Conservation (phyloP, 805 yeast genomes). For the Clavispora asparagi region DNA sequence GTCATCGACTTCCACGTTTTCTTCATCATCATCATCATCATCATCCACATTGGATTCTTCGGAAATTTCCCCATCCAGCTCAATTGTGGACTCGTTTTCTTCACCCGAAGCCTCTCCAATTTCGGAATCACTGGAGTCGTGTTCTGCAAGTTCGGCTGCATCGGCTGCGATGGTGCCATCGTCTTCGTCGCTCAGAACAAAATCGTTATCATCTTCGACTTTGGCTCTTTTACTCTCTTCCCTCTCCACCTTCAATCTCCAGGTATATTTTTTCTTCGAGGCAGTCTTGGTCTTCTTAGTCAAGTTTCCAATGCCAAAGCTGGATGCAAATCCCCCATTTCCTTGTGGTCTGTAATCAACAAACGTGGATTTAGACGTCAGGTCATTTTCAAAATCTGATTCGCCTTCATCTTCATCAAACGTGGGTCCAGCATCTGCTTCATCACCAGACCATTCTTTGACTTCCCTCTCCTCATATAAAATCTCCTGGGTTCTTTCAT, state of each 20-base stretch:
- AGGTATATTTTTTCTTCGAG: constrained; percentile 54
- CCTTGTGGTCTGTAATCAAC: constrained; percentile 67
- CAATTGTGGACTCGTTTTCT: not conserved
- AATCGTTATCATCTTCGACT: constrained; percentile 61
- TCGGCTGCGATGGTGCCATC: constrained; percentile 1
- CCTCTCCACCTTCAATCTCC: constrained; percentile 47
- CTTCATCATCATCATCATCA: constrained; percentile 15
- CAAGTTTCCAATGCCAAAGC: constrained; percentile 62
- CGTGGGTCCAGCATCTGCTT: not conserved
- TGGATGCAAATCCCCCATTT: constrained; percentile 57
- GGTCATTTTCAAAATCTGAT: constrained; percentile 3
- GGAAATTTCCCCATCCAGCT: not conserved
- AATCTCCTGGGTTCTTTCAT: constrained; percentile 54
- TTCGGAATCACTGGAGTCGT: constrained; percentile 1
- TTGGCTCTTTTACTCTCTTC: constrained; percentile 34
- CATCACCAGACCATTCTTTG: constrained; percentile 46
- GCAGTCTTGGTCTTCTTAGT: constrained; percentile 29
- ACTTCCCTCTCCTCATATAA: constrained; percentile 66
- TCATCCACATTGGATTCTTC: constrained; percentile 15
- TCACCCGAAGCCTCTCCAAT: constrained; percentile 14
- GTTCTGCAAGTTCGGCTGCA: not conserved
- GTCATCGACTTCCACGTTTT: constrained; percentile 19
- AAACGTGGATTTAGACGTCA: constrained; percentile 39
- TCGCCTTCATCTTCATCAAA: constrained; percentile 1
- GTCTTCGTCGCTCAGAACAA: constrained; percentile 33